Conservation (phyloP, 129 eudicot species). For the Saposhnikovia divaricata region DNA sequence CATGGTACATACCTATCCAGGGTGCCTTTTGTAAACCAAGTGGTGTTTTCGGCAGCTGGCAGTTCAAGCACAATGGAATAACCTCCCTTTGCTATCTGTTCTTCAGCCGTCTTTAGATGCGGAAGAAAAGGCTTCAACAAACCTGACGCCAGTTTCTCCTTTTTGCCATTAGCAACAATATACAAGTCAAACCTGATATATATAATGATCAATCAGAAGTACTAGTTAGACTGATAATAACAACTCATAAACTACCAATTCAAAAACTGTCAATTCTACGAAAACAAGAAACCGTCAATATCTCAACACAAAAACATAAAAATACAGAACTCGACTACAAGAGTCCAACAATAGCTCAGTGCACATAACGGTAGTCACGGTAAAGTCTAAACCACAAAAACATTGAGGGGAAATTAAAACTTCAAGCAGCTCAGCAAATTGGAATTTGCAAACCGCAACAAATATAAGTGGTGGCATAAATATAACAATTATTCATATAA, state of each 20-base stretch:
- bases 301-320: background rate
- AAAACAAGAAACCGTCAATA: too few relatives aligned
- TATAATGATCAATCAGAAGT: background rate
- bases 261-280: background rate
- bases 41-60: conserved; percentile 32
- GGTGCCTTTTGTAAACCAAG: conserved; percentile 92
- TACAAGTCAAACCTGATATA: conserved; percentile 79
- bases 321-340: background rate
- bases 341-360: background rate
- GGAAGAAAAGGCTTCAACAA: conserved; percentile 80
- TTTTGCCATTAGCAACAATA: conserved; percentile 69
- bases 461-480: too few relatives aligned
- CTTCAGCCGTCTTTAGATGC: conserved; percentile 82
- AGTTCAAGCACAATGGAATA: conserved; percentile 86
- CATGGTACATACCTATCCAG: conserved; percentile 58
- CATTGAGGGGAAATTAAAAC: too few relatives aligned
- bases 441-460: background rate
- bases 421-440: too few relatives aligned
- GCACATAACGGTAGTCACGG: background rate
- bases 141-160: conserved; percentile 89
- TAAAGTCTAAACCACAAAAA: background rate
- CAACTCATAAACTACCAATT: background rate
- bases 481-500: background rate
- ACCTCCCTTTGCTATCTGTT: conserved; percentile 92
- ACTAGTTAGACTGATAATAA: background rate